Conservation (phyloP, 257 asterid genomes). For the Perilla frutescens region DNA sequence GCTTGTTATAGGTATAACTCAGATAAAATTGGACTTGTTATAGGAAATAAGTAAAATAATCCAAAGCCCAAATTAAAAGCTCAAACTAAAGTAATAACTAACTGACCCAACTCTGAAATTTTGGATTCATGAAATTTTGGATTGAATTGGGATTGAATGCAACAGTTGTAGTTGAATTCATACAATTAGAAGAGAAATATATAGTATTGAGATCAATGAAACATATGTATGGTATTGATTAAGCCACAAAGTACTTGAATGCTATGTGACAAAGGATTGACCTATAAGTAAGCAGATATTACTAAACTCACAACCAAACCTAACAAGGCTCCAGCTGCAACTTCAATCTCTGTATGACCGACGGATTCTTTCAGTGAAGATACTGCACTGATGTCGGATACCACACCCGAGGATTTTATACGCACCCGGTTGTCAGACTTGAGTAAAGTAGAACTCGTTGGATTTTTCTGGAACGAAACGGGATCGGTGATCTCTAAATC, state of each 20-base stretch:
- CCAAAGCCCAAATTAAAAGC: too few species aligned
- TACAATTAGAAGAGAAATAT: not conserved
- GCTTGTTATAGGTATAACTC: too few species aligned
- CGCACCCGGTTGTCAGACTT: conserved; percentile 44
- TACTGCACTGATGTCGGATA: conserved; percentile 28
- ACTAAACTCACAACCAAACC: conserved; percentile 78
- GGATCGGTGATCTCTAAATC: conserved; percentile 41
- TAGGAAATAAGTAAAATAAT: too few species aligned
- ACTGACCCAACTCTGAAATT: too few species aligned
- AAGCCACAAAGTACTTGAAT: not conserved
- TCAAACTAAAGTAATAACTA: too few species aligned
- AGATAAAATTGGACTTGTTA: too few species aligned
- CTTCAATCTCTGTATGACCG: conserved; percentile 89
- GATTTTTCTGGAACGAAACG: conserved; percentile 36
- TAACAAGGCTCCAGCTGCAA: conserved; percentile 83
- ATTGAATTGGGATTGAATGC: not conserved
- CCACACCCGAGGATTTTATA: conserved; percentile 21
- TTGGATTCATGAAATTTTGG: not conserved
- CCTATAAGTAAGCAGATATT: conserved; percentile 48
- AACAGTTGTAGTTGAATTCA: conserved; percentile 9
- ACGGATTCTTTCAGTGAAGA: conserved; percentile 73
- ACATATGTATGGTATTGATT: not conserved
- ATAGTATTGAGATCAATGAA: not conserved
- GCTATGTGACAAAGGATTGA: conserved; percentile 3
- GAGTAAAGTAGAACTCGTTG: conserved; percentile 43